Percentiles rank a stretch among this genome's conserved stretches.
Evolutionary conservation across 768 basidiomycete genomes (phyloP).

Genomic region (Candolleomyces aberdarensis): DNA sequence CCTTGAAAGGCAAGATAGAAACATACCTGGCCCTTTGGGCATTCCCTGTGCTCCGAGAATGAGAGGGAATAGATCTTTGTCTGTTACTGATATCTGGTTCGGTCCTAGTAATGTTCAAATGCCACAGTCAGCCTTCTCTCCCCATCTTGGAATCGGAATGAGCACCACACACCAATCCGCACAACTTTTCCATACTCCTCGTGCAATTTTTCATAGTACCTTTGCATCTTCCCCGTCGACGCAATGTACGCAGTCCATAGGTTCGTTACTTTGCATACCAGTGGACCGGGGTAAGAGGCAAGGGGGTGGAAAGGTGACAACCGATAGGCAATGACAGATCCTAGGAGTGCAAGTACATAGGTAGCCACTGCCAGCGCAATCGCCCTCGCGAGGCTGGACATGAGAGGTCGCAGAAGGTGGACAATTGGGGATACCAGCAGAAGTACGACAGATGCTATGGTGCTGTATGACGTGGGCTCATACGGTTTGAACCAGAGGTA

Average conservation of each 20-base stretch:
- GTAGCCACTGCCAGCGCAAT: not conserved
- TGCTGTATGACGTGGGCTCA: constrained; percentile 1
- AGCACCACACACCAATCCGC: constrained; percentile 42
- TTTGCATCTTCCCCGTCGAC: constrained; percentile 42
- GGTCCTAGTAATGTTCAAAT: constrained; percentile 31
- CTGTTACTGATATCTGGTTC: constrained; percentile 49
- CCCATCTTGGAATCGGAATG: not conserved
- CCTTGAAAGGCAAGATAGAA: not conserved
- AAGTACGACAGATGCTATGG: not conserved
- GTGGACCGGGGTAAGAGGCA: constrained; percentile 47
- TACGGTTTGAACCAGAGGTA: constrained; percentile 1
- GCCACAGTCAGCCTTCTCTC: not conserved
- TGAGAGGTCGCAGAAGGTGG: not conserved
- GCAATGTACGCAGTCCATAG: constrained; percentile 34
- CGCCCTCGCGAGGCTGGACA: not conserved
- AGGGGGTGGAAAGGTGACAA: constrained; percentile 54
- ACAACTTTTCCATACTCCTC: constrained; percentile 54
- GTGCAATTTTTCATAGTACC: constrained; percentile 44
- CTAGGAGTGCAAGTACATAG: constrained; percentile 17
- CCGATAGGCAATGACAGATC: constrained; percentile 39
- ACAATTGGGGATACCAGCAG: not conserved
- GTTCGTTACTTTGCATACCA: constrained; percentile 39
- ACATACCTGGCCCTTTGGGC: constrained; percentile 50
- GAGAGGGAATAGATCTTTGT: constrained; percentile 35
- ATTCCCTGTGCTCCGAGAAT: constrained; percentile 49